Evolutionary conservation across 2,329 filamentous ascomycete genomes (phyloP).

Genomic region (Diaporthe ilicicola): DNA sequence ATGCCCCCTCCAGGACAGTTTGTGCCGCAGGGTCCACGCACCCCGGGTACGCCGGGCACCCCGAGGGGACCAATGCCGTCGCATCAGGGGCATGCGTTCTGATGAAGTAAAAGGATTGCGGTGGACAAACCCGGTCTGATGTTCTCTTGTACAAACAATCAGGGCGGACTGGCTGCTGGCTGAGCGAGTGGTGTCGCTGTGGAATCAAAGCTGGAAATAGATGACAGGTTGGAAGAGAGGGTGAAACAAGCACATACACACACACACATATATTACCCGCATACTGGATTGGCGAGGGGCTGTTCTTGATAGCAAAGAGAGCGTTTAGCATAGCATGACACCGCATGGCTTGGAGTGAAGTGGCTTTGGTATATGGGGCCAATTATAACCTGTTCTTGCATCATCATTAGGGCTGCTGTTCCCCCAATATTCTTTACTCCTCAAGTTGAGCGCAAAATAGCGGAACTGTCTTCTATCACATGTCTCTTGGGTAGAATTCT

Average conservation of each 20-base stretch:
- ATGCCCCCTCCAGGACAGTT: conserved; percentile 34
- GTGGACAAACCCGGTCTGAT: not conserved
- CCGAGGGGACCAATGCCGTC: conserved; percentile 35
- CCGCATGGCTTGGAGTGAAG: conserved; percentile 31
- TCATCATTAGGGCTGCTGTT: not conserved
- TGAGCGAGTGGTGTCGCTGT: not conserved
- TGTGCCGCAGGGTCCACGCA: conserved; percentile 39
- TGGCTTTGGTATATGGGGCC: conserved; percentile 18
- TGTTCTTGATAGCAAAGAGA: conserved; percentile 11
- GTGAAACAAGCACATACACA: not conserved
- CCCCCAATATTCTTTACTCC: not conserved
- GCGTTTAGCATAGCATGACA: conserved; percentile 33
- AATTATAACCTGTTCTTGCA: conserved; percentile 1
- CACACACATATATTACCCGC: not conserved
- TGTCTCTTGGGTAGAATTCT: not conserved
- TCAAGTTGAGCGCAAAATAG: not conserved
- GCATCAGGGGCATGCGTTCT: conserved; percentile 45
- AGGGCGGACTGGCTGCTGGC: not conserved
- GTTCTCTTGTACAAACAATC: not conserved
- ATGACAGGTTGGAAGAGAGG: not conserved
- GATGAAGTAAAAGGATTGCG: conserved; percentile 22
- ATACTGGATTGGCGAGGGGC: not conserved
- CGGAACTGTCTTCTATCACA: not conserved
- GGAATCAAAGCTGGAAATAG: not conserved
- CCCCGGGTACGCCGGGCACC: conserved; percentile 34